These are phyloP conservation scores for Oryza longistaminata DNA, from an alignment of 176 grass and related monocot genomes.

Conservation along the genomic window DNA sequence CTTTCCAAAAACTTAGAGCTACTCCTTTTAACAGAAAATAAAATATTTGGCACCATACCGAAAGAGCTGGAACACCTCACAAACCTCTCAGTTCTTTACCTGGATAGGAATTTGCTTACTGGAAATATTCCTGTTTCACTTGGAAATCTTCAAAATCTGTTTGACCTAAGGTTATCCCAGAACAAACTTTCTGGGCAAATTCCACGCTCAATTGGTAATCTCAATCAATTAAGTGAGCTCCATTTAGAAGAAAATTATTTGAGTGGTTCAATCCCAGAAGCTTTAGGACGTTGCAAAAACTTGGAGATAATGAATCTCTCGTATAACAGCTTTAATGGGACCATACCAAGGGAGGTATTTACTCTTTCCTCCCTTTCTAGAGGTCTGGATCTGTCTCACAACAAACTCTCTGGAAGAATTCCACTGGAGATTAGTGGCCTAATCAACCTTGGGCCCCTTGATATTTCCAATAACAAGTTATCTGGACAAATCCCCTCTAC, in stretches of 20 bases:
- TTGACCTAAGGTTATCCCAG: neutral
- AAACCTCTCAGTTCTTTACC: neutral
- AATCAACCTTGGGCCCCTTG: neutral
- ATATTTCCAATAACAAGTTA: slow-evolving; percentile 36
- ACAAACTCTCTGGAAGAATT: slow-evolving; percentile 31
- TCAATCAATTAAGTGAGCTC: slow-evolving; percentile 29
- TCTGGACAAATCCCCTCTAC: slow-evolving; percentile 33
- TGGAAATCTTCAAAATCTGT: slow-evolving; percentile 24
- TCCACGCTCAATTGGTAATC: slow-evolving; percentile 39
- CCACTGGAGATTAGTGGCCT: slow-evolving; percentile 26
- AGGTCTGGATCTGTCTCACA: slow-evolving; percentile 35
- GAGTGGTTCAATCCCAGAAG: slow-evolving; percentile 13
- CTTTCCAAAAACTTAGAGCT: no score
- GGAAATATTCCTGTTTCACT: slow-evolving; percentile 38
- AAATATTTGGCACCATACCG: no score
- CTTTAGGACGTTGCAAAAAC: slow-evolving; percentile 25
- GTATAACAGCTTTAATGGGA: slow-evolving; percentile 31
- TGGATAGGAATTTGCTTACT: neutral
- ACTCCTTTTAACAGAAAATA: no score
- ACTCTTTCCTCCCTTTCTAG: slow-evolving; percentile 18
- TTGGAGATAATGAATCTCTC: slow-evolving; percentile 19
- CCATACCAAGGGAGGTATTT: slow-evolving; percentile 35
- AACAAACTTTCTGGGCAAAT: slow-evolving; percentile 43
- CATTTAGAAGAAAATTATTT: slow-evolving; percentile 30
- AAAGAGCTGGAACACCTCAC: neutral